Percentiles rank a stretch among this genome's conserved stretches.
phyloP scores from a whole-genome alignment of 192 early-diverging fungal genomes.

The Lobosporangium transversale region DNA sequence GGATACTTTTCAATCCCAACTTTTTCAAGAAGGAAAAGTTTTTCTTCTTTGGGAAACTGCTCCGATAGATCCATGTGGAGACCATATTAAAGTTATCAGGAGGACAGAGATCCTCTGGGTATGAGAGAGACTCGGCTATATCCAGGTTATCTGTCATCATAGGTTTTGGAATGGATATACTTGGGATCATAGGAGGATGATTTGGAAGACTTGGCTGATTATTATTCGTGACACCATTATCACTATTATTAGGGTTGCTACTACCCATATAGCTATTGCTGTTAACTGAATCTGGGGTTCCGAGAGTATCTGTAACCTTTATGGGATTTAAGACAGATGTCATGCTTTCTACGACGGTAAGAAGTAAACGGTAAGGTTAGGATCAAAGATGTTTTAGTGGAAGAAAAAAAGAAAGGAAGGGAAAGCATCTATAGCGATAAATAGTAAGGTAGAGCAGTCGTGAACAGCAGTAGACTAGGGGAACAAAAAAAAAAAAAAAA shows the following conservation, averaged over 20 bases:
- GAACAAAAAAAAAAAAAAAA: too few relatives aligned
- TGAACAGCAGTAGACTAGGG: too few relatives aligned
- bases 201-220: too few relatives aligned
- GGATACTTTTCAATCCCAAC: slow-evolving; percentile 85
- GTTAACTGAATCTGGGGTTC: too few relatives aligned
- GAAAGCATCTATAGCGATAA: too few relatives aligned
- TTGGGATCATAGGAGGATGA: not conserved
- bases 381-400: not conserved
- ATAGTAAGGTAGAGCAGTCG: too few relatives aligned
- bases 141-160: slow-evolving; percentile 39
- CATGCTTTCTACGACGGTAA: not conserved
- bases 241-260: too few relatives aligned
- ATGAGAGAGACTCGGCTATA: slow-evolving; percentile 52
- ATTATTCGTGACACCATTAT: too few relatives aligned
- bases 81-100: slow-evolving; percentile 98
- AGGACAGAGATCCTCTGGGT: slow-evolving; percentile 80
- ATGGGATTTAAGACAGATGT: not conserved
- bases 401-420: not conserved
- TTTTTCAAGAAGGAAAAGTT: slow-evolving; percentile 91
- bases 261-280: too few relatives aligned
- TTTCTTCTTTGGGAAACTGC: slow-evolving; percentile 92
- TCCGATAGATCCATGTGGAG: slow-evolving; percentile 91
- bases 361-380: not conserved
- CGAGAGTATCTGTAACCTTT: not conserved
- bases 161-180: slow-evolving; percentile 17